These are phyloP conservation scores for Eutrema yunnanense DNA, from an alignment of 345 rosid genomes.

Conservation along the genomic window DNA sequence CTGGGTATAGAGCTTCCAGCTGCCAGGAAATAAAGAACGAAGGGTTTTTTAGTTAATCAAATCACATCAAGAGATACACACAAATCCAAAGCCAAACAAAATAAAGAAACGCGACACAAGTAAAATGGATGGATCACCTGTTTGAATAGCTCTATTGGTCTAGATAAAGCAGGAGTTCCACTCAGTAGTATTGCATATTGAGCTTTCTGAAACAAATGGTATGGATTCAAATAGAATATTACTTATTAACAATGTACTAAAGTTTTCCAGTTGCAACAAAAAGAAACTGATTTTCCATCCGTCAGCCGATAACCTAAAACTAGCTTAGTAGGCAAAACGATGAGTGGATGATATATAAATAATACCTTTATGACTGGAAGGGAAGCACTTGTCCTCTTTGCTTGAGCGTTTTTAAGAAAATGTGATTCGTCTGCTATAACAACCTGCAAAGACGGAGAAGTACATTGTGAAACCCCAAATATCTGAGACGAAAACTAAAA, in stretches of 20 bases:
- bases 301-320: neutral
- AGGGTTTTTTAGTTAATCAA: neutral
- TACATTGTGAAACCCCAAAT: neutral
- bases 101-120: neutral
- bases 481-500: neutral
- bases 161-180: slow-evolving; percentile 97
- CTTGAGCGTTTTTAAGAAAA: slow-evolving; percentile 91
- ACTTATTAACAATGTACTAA: neutral
- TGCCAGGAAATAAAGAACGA: slow-evolving; percentile 29
- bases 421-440: slow-evolving; percentile 98
- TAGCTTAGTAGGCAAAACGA: neutral
- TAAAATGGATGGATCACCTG: slow-evolving; percentile 45
- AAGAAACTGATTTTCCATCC: neutral
- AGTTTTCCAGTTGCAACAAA: neutral
- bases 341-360: neutral
- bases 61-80: neutral
- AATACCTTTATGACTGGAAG: slow-evolving; percentile 89
- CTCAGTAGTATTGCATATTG: slow-evolving; percentile 74
- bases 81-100: neutral
- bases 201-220: slow-evolving; percentile 65
- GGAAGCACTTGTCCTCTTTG: slow-evolving; percentile 78
- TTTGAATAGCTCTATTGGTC: slow-evolving; percentile 93
- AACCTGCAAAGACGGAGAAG: slow-evolving; percentile 49
- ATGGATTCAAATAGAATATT: neutral
- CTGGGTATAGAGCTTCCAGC: slow-evolving; percentile 93